Evolutionary conservation across 73 alveolate species (phyloP).

Genomic region (Paramecium sexaurelia): DNA sequence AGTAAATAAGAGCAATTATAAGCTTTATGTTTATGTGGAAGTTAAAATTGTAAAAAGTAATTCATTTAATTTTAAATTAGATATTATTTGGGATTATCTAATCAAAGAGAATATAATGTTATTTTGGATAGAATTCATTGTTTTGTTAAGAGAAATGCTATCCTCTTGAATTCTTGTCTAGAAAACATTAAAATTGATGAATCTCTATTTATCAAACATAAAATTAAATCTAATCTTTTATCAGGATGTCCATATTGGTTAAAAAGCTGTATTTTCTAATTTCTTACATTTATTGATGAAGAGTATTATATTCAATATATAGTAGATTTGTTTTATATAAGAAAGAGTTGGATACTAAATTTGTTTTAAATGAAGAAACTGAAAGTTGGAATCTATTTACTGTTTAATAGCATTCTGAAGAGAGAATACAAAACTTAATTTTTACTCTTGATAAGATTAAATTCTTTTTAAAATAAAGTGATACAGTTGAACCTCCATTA

Average conservation of each 20-base stretch:
- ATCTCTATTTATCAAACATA: conserved; percentile 72
- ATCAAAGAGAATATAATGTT: conserved; percentile 79
- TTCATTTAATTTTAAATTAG: not conserved
- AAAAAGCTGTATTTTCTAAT: conserved; percentile 89
- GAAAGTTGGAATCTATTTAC: not conserved
- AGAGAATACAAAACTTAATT: conserved; percentile 65
- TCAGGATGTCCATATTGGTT: conserved; percentile 92
- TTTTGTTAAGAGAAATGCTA: conserved; percentile 89
- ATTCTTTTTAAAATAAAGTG: conserved; percentile 22
- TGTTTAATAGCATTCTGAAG: conserved; percentile 46
- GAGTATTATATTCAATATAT: conserved; percentile 72
- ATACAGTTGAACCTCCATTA: conserved; percentile 52
- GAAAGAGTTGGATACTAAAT: not conserved
- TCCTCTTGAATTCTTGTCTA: conserved; percentile 81
- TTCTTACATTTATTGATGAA: conserved; percentile 83
- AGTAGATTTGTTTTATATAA: not conserved
- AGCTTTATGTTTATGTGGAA: conserved; percentile 95
- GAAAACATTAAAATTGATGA: not conserved
- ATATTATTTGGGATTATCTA: conserved; percentile 24
- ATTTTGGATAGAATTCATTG: conserved; percentile 87
- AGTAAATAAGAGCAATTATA: conserved; percentile 91
- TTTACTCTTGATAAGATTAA: conserved; percentile 69
- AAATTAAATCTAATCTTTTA: conserved; percentile 80
- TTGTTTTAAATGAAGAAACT: conserved; percentile 3
- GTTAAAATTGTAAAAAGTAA: not conserved